phyloP scores from a whole-genome alignment of 78 protist genomes.

The Cavenderia fasciculata region DNA sequence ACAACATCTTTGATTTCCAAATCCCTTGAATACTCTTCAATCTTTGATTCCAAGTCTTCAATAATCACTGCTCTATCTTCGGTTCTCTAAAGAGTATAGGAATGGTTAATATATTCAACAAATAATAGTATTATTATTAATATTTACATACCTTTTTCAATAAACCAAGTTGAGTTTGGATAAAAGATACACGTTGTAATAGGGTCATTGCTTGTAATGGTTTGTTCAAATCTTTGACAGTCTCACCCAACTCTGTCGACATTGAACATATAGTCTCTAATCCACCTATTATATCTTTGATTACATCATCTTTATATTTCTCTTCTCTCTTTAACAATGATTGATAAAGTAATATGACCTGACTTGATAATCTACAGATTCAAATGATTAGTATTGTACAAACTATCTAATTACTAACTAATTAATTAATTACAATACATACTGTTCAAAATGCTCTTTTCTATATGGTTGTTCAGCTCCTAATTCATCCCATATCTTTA shows the following conservation, averaged over 20 bases:
- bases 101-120: neutral
- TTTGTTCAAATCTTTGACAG: conserved; percentile 47
- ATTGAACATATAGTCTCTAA: conserved; percentile 59
- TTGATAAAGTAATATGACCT: conserved; percentile 26
- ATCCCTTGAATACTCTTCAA: conserved; percentile 54
- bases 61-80: conserved; percentile 55
- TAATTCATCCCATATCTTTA: conserved; percentile 59
- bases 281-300: conserved; percentile 51
- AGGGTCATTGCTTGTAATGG: conserved; percentile 35
- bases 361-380: conserved; percentile 4
- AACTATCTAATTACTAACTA: no score
- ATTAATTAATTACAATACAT: neutral
- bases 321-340: conserved; percentile 51
- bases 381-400: neutral
- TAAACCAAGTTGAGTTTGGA: conserved; percentile 34
- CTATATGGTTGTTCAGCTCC: conserved; percentile 59
- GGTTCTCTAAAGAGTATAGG: conserved; percentile 19
- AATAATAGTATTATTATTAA: neutral
- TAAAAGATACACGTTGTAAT: conserved; percentile 28
- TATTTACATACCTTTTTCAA: conserved; percentile 25
- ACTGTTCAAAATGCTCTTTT: conserved; percentile 26
- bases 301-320: conserved; percentile 54
- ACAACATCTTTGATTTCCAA: conserved; percentile 42
- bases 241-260: conserved; percentile 75
- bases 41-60: conserved; percentile 50